A percentile compares a stretch with the other conserved stretches of the same genome.
phyloP scores from a whole-genome alignment of 2,329 filamentous ascomycete species.

The Kalmusia sp. region DNA sequence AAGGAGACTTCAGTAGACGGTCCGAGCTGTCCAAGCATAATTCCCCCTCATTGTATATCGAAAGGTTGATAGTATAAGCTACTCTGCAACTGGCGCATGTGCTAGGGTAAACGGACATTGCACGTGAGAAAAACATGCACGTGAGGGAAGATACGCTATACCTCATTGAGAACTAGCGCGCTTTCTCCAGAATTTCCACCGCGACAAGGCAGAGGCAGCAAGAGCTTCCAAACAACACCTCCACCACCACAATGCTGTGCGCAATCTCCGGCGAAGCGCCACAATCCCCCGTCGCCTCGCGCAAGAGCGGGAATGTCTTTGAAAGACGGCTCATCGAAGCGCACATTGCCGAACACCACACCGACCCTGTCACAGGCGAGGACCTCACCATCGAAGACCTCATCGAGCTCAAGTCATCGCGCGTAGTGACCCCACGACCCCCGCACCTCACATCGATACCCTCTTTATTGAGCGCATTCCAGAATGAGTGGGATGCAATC shows the following conservation, averaged over 20 bases:
- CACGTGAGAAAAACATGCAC: no score
- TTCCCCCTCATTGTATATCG: no score
- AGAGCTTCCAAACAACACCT: not conserved
- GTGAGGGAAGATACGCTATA: not conserved
- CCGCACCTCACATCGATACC: constrained; percentile 96
- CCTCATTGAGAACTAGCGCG: not conserved
- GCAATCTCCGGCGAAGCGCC: constrained; percentile 96
- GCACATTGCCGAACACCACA: constrained; percentile 91
- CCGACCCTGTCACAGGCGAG: constrained; percentile 88
- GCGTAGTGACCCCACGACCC: constrained; percentile 85
- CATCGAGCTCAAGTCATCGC: constrained; percentile 82
- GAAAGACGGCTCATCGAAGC: constrained; percentile 95
- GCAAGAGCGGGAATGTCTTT: constrained; percentile 92
- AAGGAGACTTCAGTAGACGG: no score
- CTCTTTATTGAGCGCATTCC: constrained; percentile 89
- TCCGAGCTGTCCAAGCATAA: no score
- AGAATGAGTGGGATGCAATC: constrained; percentile 97
- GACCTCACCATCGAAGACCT: constrained; percentile 85
- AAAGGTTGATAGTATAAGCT: no score
- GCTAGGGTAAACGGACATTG: not conserved
- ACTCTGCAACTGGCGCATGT: not conserved
- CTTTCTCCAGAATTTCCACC: constrained; percentile 11
- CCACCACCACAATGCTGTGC: constrained; percentile 41
- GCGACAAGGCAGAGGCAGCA: not conserved
- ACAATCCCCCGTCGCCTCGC: constrained; percentile 91